Percentiles rank a stretch among this genome's conserved stretches.
Evolutionary conservation across 208 protist genomes (phyloP).

Genomic region (Trypanosoma caninum): DNA sequence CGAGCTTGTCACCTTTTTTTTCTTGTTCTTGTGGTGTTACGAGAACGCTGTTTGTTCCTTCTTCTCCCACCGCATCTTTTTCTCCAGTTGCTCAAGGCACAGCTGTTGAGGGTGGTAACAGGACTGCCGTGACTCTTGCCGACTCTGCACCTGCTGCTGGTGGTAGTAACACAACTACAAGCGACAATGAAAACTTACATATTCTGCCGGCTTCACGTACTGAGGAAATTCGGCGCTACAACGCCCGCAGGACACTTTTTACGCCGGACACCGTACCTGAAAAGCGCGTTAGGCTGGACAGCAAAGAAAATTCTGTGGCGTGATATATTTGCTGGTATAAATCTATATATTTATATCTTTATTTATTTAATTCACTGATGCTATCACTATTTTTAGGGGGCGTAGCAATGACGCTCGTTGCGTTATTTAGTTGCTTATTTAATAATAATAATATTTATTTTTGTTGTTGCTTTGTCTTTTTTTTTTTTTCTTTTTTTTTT

Average conservation of each 20-base stretch:
- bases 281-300: slow-evolving; percentile 7
- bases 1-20: background rate
- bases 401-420: too few relatives aligned
- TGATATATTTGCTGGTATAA: background rate
- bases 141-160: background rate
- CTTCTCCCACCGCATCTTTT: background rate
- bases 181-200: background rate
- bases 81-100: background rate
- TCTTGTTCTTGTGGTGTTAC: background rate
- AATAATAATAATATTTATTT: too few relatives aligned
- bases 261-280: background rate
- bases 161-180: background rate
- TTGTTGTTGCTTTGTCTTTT: slow-evolving; percentile 5
- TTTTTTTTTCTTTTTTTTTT: slow-evolving; percentile 1
- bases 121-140: background rate
- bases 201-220: slow-evolving; percentile 6
- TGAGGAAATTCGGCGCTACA: slow-evolving; percentile 26
- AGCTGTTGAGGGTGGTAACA: background rate
- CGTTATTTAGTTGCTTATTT: too few relatives aligned
- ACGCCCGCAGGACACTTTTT: slow-evolving; percentile 22
- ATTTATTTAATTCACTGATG: background rate
- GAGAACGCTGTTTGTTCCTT: slow-evolving; percentile 10
- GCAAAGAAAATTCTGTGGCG: background rate
- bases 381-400: background rate
- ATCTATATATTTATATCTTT: background rate